Conservation (phyloP, 768 basidiomycete genomes). For the Agaricus blazei region DNA sequence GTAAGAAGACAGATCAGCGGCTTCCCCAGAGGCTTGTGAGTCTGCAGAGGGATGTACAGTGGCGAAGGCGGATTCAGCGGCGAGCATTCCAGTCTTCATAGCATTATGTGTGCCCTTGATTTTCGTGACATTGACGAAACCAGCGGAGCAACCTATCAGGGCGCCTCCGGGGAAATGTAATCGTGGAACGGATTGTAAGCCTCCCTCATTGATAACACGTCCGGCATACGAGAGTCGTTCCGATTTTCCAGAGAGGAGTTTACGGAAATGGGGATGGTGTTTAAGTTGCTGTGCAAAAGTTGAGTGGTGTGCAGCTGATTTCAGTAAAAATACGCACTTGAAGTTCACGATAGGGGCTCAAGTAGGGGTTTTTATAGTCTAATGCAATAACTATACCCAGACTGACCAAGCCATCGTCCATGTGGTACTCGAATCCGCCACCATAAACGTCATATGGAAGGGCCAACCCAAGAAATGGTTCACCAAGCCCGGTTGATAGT, state of each 20-base stretch:
- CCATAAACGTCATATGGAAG: constrained; percentile 81
- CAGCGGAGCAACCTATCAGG: constrained; percentile 90
- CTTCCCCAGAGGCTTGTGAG: constrained; percentile 11
- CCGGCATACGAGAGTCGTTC: constrained; percentile 87
- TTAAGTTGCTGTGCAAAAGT: constrained; percentile 59
- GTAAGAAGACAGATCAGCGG: constrained; percentile 69
- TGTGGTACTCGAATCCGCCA: constrained; percentile 94
- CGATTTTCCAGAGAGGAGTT: constrained; percentile 65
- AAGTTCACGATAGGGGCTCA: constrained; percentile 89
- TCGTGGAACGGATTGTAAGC: constrained; percentile 82
- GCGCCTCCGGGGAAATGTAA: constrained; percentile 92
- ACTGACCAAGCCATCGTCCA: constrained; percentile 86
- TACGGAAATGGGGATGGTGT: constrained; percentile 88
- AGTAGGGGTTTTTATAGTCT: constrained; percentile 91
- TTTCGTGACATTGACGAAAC: constrained; percentile 94
- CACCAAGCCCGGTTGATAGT: constrained; percentile 72
- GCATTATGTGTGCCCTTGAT: constrained; percentile 99
- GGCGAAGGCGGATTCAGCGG: constrained; percentile 82
- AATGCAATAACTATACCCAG: constrained; percentile 90
- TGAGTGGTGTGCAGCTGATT: neutral
- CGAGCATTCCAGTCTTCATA: constrained; percentile 98
- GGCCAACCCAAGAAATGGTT: constrained; percentile 96
- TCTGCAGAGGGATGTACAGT: constrained; percentile 37
- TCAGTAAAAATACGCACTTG: constrained; percentile 50
- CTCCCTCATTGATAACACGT: constrained; percentile 88